These are phyloP conservation scores for Raffaelea albimanens DNA, from an alignment of 2,329 filamentous ascomycete species.

Conservation along the genomic window DNA sequence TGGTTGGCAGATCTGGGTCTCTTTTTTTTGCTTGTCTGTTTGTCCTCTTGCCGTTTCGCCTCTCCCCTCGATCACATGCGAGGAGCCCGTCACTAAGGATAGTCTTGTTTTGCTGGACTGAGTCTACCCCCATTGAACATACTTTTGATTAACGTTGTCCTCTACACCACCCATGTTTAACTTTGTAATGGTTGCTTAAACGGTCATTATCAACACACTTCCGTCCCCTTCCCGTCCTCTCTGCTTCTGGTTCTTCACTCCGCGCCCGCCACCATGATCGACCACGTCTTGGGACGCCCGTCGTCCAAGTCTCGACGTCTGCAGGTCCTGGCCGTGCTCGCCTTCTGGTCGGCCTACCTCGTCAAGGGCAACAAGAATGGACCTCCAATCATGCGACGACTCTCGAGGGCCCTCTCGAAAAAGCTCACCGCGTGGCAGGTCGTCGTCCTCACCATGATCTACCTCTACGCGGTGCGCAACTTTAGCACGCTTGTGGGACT, in stretches of 20 bases:
- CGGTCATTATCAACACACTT: no score
- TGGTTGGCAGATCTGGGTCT: no score
- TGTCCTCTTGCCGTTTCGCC: no score
- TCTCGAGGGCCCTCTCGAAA: constrained; percentile 63
- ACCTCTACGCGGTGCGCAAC: constrained; percentile 84
- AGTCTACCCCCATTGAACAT: not conserved
- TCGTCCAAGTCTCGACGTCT: constrained; percentile 86
- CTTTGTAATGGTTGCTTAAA: no score
- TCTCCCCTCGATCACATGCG: no score
- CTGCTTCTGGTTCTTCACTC: no score
- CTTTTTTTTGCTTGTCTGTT: no score
- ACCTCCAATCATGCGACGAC: constrained; percentile 60
- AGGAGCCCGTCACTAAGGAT: no score
- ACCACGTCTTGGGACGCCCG: constrained; percentile 86
- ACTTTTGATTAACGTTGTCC: no score
- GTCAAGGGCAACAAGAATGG: constrained; percentile 83
- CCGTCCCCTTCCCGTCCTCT: no score
- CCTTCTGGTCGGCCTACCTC: constrained; percentile 85
- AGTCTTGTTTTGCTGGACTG: no score
- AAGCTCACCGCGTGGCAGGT: constrained; percentile 83
- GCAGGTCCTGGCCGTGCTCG: constrained; percentile 82
- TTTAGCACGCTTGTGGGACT: constrained; percentile 87
- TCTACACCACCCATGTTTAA: no score
- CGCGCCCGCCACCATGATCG: constrained; percentile 42
- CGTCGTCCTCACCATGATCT: constrained; percentile 76